These are phyloP conservation scores for Calonectria montana DNA, from an alignment of 2,329 filamentous ascomycete species.

Conservation along the genomic window DNA sequence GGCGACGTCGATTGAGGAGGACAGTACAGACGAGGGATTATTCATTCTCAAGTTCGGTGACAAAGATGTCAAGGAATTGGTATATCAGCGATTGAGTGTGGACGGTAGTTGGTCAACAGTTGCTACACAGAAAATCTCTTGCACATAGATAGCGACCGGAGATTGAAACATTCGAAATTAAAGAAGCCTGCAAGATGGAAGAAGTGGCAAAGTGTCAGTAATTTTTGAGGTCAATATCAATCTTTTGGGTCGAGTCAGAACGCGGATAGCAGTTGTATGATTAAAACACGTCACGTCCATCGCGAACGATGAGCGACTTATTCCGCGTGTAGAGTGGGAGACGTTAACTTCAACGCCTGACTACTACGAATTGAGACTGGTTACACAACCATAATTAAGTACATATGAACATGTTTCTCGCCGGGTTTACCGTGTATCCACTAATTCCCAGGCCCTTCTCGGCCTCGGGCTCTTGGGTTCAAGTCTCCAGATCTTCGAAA, in stretches of 20 bases:
- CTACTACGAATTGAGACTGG: background rate
- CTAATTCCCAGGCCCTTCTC: background rate
- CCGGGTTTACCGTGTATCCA: background rate
- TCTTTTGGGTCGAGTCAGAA: too few relatives aligned
- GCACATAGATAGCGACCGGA: background rate
- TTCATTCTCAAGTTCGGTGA: conserved; percentile 20
- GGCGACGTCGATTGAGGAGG: background rate
- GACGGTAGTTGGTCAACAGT: conserved; percentile 30
- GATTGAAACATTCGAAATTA: too few relatives aligned
- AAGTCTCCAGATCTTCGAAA: background rate
- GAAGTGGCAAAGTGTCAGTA: background rate
- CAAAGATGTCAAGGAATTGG: conserved; percentile 1
- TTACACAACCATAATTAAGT: background rate
- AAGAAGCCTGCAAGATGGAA: background rate
- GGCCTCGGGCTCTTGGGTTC: background rate
- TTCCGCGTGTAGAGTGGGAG: too few relatives aligned
- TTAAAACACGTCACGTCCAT: too few relatives aligned
- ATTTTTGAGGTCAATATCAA: too few relatives aligned
- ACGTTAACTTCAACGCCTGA: background rate
- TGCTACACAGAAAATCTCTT: background rate
- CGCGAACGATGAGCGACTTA: too few relatives aligned
- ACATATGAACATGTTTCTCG: background rate
- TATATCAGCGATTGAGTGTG: conserved; percentile 27
- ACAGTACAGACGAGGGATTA: background rate
- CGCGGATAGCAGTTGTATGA: too few relatives aligned